Evolutionary conservation across 2,329 filamentous ascomycete species (phyloP).

Genomic region (Cladosporium sp.): DNA sequence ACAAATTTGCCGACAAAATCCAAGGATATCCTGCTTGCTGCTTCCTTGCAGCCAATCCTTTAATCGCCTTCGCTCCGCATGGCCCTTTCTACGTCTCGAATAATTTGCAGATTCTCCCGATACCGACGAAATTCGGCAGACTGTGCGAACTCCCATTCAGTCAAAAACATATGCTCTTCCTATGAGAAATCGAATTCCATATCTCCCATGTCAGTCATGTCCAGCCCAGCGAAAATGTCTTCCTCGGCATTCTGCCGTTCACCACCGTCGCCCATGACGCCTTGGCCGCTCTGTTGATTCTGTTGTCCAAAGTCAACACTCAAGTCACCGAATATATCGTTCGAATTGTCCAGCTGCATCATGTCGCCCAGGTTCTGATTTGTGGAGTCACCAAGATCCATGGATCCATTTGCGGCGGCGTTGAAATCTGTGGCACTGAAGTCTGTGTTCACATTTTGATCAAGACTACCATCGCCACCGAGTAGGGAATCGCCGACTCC

Average conservation of each 20-base stretch:
- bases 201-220: conserved; percentile 25
- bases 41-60: no score
- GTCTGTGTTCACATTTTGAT: conserved; percentile 14
- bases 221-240: conserved; percentile 42
- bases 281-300: conserved; percentile 16
- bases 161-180: neutral
- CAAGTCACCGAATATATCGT: conserved; percentile 24
- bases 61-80: neutral
- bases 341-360: conserved; percentile 15
- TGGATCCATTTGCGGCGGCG: conserved; percentile 17
- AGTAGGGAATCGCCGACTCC: conserved; percentile 3
- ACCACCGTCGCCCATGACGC: conserved; percentile 15
- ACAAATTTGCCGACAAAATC: no score
- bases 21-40: no score
- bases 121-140: no score
- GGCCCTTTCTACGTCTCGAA: no score
- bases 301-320: conserved; percentile 27
- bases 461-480: neutral
- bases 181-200: conserved; percentile 27
- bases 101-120: no score
- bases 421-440: conserved; percentile 18
- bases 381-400: conserved; percentile 19
- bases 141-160: neutral
- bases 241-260: conserved; percentile 33
- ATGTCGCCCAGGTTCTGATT: conserved; percentile 23